Evolutionary conservation across 2,329 filamentous ascomycete species (phyloP).

Genomic region (Trichoderma simmonsii): DNA sequence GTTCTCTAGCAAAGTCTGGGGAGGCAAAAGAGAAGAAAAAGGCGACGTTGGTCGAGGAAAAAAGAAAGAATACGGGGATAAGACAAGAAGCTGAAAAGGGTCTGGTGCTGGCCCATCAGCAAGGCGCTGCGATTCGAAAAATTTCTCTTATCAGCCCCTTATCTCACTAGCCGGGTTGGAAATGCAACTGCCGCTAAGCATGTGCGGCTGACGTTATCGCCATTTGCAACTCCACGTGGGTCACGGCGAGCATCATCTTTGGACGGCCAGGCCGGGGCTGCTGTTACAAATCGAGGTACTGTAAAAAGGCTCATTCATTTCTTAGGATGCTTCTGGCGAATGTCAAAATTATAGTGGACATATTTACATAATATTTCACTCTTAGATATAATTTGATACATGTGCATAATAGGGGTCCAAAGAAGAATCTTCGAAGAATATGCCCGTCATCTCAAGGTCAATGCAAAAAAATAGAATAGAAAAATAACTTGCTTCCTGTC

Average conservation of each 20-base stretch:
- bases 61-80: neutral
- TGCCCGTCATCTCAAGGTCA: neutral
- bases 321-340: neutral
- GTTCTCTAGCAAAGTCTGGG: slow-evolving; percentile 1
- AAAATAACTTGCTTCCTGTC: neutral
- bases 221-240: slow-evolving; percentile 5
- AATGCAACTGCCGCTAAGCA: neutral
- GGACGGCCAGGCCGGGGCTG: neutral
- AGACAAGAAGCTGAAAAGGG: neutral
- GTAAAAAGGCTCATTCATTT: neutral
- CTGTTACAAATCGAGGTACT: neutral
- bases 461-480: neutral
- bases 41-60: neutral
- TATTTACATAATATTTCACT: neutral
- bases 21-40: neutral
- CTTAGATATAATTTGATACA: neutral
- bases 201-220: slow-evolving; percentile 15
- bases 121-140: neutral
- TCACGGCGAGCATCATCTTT: neutral
- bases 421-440: neutral
- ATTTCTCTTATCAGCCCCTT: slow-evolving; percentile 19
- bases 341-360: neutral
- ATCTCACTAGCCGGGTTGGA: neutral
- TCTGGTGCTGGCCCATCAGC: neutral
- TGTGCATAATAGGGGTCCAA: neutral